Conservation (phyloP, 768 basidiomycete species). For the Phylloporus sp. region DNA sequence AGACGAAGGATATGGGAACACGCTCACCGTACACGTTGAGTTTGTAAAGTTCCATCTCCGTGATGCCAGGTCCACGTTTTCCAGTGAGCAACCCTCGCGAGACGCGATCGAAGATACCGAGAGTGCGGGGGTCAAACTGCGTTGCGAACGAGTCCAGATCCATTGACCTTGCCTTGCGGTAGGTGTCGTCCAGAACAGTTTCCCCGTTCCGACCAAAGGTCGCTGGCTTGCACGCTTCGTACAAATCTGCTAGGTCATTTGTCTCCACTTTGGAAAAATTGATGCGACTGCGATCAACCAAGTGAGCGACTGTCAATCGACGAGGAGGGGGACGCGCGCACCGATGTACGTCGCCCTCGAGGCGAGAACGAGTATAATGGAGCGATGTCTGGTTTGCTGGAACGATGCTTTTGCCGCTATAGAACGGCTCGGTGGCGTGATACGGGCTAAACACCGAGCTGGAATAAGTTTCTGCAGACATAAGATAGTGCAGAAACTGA, state of each 20-base stretch:
- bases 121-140: not conserved
- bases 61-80: not conserved
- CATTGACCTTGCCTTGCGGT: slow-evolving; percentile 43
- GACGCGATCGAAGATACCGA: not conserved
- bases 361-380: no score
- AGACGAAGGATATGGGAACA: not conserved
- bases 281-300: not conserved
- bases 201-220: not conserved
- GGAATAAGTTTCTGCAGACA: no score
- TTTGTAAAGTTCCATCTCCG: slow-evolving; percentile 36
- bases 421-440: not conserved
- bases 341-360: not conserved
- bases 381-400: not conserved
- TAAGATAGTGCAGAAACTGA: no score
- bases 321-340: not conserved
- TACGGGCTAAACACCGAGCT: no score
- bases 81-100: not conserved
- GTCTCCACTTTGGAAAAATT: not conserved
- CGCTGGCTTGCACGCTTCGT: not conserved
- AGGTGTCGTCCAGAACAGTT: not conserved
- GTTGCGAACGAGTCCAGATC: slow-evolving; percentile 32
- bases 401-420: not conserved
- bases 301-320: not conserved
- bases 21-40: slow-evolving; percentile 42
- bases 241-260: not conserved